Percentiles rank a stretch among this genome's conserved stretches.
Conservation (phyloP, 2,329 filamentous ascomycete genomes). For the Fusarium staphyleae region DNA sequence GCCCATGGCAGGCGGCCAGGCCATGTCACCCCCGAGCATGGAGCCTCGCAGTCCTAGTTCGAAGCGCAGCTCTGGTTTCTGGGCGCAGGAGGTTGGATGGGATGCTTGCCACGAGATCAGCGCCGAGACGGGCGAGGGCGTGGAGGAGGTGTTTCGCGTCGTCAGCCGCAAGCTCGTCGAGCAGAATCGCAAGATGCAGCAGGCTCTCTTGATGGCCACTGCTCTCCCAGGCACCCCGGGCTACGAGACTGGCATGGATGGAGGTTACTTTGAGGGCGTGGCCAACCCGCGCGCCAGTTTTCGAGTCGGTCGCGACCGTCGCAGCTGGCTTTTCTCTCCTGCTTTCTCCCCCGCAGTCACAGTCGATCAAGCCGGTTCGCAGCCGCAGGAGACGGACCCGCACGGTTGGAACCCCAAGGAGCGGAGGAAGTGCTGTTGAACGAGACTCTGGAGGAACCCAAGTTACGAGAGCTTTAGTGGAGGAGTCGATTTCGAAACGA, state of each 20-base stretch:
- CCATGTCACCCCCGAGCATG: constrained; percentile 40
- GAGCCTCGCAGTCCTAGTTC: constrained; percentile 68
- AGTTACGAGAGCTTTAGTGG: not conserved
- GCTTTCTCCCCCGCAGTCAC: constrained; percentile 60
- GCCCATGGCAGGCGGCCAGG: constrained; percentile 30
- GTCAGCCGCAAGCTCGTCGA: constrained; percentile 69
- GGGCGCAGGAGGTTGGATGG: constrained; percentile 94
- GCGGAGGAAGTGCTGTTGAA: constrained; percentile 44
- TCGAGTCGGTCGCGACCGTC: constrained; percentile 62
- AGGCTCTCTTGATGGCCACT: constrained; percentile 63
- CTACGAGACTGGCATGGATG: constrained; percentile 54
- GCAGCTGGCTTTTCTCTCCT: constrained; percentile 66
- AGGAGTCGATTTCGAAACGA: not conserved
- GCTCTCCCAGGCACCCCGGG: constrained; percentile 59
- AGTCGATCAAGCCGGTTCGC: constrained; percentile 52
- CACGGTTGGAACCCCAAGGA: constrained; percentile 34
- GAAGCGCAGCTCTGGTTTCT: constrained; percentile 77
- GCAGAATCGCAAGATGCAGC: constrained; percentile 69
- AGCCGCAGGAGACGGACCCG: constrained; percentile 40
- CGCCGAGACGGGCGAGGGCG: constrained; percentile 91
- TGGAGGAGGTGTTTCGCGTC: constrained; percentile 91
- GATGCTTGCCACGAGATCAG: constrained; percentile 97
- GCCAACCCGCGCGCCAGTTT: constrained; percentile 59
- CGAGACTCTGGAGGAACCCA: not conserved
- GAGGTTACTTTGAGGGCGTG: constrained; percentile 59